Evolutionary conservation across 2,329 filamentous ascomycete species (phyloP), one percentile per base, ranked within the genome.

Genomic region (Aspergillus phoenicis): DNA sequence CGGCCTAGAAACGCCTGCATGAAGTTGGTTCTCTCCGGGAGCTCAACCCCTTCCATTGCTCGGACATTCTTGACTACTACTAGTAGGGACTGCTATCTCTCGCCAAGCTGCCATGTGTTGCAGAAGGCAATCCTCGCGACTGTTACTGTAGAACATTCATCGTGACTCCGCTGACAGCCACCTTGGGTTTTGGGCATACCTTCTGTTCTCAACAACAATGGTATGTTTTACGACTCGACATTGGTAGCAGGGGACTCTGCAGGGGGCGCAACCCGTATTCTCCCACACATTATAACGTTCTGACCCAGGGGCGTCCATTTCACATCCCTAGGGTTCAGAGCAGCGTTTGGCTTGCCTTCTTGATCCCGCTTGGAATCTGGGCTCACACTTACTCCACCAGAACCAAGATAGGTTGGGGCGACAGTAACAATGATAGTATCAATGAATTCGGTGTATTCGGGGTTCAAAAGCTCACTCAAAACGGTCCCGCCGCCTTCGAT

Each of bases 361-460:
- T 77, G 74, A 59, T 83, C 82, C 2, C 75, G 69, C 43, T 82
- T 83, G 36, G 86, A 82, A 20, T 85, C 81, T 2, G 93, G 94
- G 51, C 87, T 89, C 2, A 97, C 91, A 10, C 87, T 83, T 8
- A 97, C 91, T 7, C 92, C 92, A 2, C 91, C 91, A 62, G 85
- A 83, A 1, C 94, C 94, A n/a, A 98, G 82, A 86, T 92, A 98
- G 0, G 88, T 91, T 8, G 94, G 94, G 3, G 94, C 93, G 70
- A 97, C 87, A 0, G 94, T 97, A 60, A 97, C 83, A 68, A 98
- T 90, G 52, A 97, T 88, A 2, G 89, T 89, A 71, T 91, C 85
- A 45, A 96, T 82, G 8, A 93, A 78, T n/a, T 74, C 68, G 15
- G 85, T 80, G 68, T 87, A 86, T 28, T 80, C 79, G 2, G 85